Evolutionary conservation across 352 stramenopile species (phyloP), one percentile per base, ranked within the genome.

Genomic region (Pythium aphanidermatum): DNA sequence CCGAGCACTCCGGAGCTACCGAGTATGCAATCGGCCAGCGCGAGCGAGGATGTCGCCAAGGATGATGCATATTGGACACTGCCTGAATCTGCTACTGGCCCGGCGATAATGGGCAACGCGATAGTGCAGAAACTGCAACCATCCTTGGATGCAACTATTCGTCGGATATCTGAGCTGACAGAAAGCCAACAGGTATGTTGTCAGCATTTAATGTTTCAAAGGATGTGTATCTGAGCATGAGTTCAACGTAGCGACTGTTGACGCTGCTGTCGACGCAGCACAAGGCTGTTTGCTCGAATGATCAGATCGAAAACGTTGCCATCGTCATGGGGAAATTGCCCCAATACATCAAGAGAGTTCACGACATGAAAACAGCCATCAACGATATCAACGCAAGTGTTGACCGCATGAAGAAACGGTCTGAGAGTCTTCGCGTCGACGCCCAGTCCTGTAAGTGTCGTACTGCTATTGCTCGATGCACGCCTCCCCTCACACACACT

Each of bases 341-440:
- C 25, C 69, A 83, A 37, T 87, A 84, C 48, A 58, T 68, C 24
- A 69, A 67, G 32, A 90, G 87, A 36, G 27, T 84, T 24, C 71
- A 90, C 30, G 58, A 63, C 29, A 80, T 90, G 12, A 79, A 74
- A 24, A 34, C 64, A n/a, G 60, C 63, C 4, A 85, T 87, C 66
- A 44, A 38, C 13, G 75, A 87, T 25, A 86, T 87, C 33, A 64
- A 70, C 7, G 40, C 55, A 2, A 78, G 50, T 19, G 65, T 81
- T 29, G 75, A 87, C 8, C 73, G 66, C 36, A 86, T 87, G 70
- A 86, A 85, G 63, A 74, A 69, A 35, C 75, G 76, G 27, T 66
- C 70, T 12, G 78, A 90, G 41, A 69, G 36, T 29, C 44, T 90
- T 5, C 75, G 75, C n/a, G 68, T 90, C 24, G 78, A 90, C 26